Percentiles rank a stretch among this genome's conserved stretches.
Conservation (phyloP, 495 filamentous ascomycete species). For the Endocarpon pusillum region DNA sequence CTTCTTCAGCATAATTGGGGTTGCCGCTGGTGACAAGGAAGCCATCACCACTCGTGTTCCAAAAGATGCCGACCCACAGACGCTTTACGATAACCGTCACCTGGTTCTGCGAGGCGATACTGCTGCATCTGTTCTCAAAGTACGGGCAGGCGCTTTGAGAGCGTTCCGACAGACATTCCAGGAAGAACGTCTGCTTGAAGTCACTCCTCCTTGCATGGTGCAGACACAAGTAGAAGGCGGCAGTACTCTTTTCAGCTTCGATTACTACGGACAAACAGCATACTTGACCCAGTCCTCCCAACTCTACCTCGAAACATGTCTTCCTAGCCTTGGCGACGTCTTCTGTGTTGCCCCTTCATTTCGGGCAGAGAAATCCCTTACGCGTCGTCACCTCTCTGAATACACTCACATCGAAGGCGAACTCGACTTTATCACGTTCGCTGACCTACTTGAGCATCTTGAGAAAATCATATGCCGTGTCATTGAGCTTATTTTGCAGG, state of each 20-base stretch:
- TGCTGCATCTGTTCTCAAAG: slow-evolving; percentile 77
- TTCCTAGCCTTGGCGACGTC: slow-evolving; percentile 80
- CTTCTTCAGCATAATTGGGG: slow-evolving; percentile 74
- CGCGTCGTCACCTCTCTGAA: slow-evolving; percentile 84
- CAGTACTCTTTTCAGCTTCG: slow-evolving; percentile 79
- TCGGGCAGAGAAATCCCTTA: slow-evolving; percentile 91
- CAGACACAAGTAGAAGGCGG: slow-evolving; percentile 98
- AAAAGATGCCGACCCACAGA: slow-evolving; percentile 59
- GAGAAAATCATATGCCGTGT: slow-evolving; percentile 81
- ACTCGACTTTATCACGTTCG: slow-evolving; percentile 88
- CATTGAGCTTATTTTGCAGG: slow-evolving; percentile 53
- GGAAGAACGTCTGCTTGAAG: slow-evolving; percentile 61
- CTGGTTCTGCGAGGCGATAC: slow-evolving; percentile 80
- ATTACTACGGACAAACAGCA: slow-evolving; percentile 88
- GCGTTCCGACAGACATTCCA: slow-evolving; percentile 74
- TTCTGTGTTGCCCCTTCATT: slow-evolving; percentile 98
- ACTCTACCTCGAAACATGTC: slow-evolving; percentile 90
- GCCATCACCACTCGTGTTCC: slow-evolving; percentile 87
- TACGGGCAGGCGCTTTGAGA: slow-evolving; percentile 65
- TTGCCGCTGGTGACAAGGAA: slow-evolving; percentile 75
- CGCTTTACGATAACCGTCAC: slow-evolving; percentile 78
- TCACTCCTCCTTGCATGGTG: slow-evolving; percentile 90
- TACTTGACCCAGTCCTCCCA: slow-evolving; percentile 96
- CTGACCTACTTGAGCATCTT: slow-evolving; percentile 78
- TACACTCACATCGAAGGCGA: slow-evolving; percentile 97